These are phyloP conservation scores for Pyrrhoderma lamaoense DNA, from an alignment of 1,284 basidiomycete genomes.

Conservation along the genomic window DNA sequence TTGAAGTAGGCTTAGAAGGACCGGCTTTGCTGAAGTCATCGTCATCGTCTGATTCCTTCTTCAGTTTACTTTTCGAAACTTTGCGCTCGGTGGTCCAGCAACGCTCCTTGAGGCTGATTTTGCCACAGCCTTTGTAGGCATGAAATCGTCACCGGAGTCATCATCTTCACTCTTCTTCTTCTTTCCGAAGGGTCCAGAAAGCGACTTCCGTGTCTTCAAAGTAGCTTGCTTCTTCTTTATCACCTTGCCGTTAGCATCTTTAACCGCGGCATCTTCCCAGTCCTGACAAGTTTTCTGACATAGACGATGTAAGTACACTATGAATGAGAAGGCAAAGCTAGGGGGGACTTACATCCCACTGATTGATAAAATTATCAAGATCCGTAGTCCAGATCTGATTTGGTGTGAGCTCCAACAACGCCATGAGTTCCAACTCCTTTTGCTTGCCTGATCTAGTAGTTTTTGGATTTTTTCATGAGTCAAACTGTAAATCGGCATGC, in stretches of 20 bases:
- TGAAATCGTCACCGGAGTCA: slow-evolving; percentile 69
- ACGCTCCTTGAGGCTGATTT: slow-evolving; percentile 31
- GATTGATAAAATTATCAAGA: slow-evolving; percentile 74
- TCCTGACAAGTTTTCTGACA: slow-evolving; percentile 53
- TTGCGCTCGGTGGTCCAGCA: slow-evolving; percentile 14
- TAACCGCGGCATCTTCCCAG: slow-evolving; percentile 47
- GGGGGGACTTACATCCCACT: slow-evolving; percentile 67
- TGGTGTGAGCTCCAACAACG: slow-evolving; percentile 73
- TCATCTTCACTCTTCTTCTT: slow-evolving; percentile 43
- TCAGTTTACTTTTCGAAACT: slow-evolving; percentile 2
- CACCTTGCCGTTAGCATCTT: slow-evolving; percentile 52
- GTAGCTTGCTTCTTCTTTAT: slow-evolving; percentile 74
- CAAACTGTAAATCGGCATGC: slow-evolving; percentile 94
- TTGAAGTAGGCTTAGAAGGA: slow-evolving; percentile 1
- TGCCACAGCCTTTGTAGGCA: slow-evolving; percentile 55
- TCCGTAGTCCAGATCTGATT: slow-evolving; percentile 90
- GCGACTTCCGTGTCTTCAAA: slow-evolving; percentile 63
- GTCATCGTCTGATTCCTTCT: slow-evolving; percentile 38
- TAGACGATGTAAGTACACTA: slow-evolving; percentile 2
- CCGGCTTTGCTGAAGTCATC: slow-evolving; percentile 25
- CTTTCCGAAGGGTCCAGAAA: slow-evolving; percentile 43
- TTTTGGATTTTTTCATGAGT: slow-evolving; percentile 94
- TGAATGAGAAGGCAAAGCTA: slow-evolving; percentile 1
- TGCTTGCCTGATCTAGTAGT: slow-evolving; percentile 75
- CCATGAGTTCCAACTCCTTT: slow-evolving; percentile 81